Conservation (phyloP, 768 basidiomycete species). For the Russula compacta region DNA sequence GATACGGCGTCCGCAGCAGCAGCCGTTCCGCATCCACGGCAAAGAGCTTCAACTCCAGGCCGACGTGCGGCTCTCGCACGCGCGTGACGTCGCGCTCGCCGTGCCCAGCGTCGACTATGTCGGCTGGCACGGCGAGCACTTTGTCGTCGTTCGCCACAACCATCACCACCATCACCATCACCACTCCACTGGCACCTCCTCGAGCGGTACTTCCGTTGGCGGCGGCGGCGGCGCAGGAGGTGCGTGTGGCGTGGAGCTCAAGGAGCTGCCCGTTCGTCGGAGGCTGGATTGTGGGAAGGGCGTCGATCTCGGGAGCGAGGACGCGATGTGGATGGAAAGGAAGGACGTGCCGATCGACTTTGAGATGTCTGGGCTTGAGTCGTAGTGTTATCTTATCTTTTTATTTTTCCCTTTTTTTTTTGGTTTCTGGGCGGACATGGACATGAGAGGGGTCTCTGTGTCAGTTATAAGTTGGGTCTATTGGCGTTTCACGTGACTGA, state of each 20-base stretch:
- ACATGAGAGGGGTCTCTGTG: too few species aligned
- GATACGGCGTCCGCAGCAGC: constrained; percentile 44
- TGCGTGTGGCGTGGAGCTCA: constrained; percentile 41
- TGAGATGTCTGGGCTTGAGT: constrained; percentile 46
- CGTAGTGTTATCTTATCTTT: constrained; percentile 11
- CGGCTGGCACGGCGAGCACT: constrained; percentile 69
- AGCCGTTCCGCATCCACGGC: constrained; percentile 47
- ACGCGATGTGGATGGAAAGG: constrained; percentile 57
- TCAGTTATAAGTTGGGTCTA: too few species aligned
- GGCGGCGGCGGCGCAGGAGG: constrained; percentile 20
- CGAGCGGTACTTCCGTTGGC: not conserved
- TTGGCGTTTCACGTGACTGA: too few species aligned
- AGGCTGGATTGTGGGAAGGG: constrained; percentile 57
- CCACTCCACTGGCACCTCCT: not conserved
- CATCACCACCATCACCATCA: not conserved
- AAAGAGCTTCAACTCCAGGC: constrained; percentile 52
- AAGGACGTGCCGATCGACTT: constrained; percentile 74
- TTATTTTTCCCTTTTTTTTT: not conserved
- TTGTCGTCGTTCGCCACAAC: constrained; percentile 42
- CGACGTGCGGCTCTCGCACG: constrained; percentile 44
- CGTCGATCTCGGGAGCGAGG: constrained; percentile 53
- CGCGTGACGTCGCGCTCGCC: constrained; percentile 39
- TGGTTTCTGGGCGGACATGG: too few species aligned
- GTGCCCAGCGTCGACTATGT: constrained; percentile 53
- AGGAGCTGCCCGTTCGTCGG: constrained; percentile 50